phyloP scores from a whole-genome alignment of 2,329 filamentous ascomycete species.

The Talaromyces sp. region DNA sequence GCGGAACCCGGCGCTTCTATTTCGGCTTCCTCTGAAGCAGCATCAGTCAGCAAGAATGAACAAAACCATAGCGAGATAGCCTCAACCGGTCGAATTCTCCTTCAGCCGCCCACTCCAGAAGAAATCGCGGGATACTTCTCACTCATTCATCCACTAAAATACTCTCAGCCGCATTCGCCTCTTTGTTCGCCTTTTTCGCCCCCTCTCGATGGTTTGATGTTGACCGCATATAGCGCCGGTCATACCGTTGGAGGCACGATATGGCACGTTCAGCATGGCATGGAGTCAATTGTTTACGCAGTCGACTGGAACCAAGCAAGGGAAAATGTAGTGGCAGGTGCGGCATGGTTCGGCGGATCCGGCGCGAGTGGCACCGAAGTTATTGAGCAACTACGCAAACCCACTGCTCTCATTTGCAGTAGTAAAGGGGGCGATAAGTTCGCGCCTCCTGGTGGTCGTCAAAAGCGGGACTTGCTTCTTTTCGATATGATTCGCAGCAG shows the following conservation, averaged over 20 bases:
- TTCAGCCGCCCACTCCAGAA: slow-evolving; percentile 69
- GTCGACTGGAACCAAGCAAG: slow-evolving; percentile 98
- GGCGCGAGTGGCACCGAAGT: slow-evolving; percentile 80
- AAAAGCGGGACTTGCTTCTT: slow-evolving; percentile 79
- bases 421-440: slow-evolving; percentile 71
- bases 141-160: slow-evolving; percentile 86
- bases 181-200: slow-evolving; percentile 81
- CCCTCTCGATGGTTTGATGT: slow-evolving; percentile 81
- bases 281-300: slow-evolving; percentile 95
- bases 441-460: slow-evolving; percentile 65
- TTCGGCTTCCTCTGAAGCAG: slow-evolving; percentile 28
- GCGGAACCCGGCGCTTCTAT: slow-evolving; percentile 50
- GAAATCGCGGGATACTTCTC: slow-evolving; percentile 93
- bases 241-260: slow-evolving; percentile 95
- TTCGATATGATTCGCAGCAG: slow-evolving; percentile 76
- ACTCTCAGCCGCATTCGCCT: slow-evolving; percentile 92
- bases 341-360: slow-evolving; percentile 84
- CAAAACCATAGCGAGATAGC: slow-evolving; percentile 25
- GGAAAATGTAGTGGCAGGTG: slow-evolving; percentile 89
- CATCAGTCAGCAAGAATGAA: slow-evolving; percentile 21
- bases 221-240: slow-evolving; percentile 94
- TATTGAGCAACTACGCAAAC: slow-evolving; percentile 86
- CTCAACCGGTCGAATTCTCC: slow-evolving; percentile 44
- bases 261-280: slow-evolving; percentile 95
- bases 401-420: slow-evolving; percentile 90